Evolutionary conservation across 352 stramenopile species (phyloP).

Genomic region (Blastocystis sp.): DNA sequence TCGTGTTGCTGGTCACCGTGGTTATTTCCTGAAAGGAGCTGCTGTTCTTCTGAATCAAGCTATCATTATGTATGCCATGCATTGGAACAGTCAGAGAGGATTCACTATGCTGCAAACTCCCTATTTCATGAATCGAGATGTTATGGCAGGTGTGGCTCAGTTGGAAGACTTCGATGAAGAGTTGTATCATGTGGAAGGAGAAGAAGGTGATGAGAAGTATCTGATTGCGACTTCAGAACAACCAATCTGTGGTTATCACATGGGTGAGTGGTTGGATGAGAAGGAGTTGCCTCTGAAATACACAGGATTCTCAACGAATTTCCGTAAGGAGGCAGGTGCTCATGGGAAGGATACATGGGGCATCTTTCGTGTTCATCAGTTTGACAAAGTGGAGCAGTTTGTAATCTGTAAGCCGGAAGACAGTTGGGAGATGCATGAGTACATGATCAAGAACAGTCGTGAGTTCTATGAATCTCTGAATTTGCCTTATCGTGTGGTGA

Average conservation of each 20-base stretch:
- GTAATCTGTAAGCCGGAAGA: conserved; percentile 78
- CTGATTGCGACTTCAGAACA: conserved; percentile 98
- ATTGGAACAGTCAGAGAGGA: conserved; percentile 84
- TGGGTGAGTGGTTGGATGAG: conserved; percentile 82
- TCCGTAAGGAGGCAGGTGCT: conserved; percentile 95
- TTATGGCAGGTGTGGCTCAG: conserved; percentile 93
- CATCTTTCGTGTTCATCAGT: conserved; percentile 99
- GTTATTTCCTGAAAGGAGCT: conserved; percentile 96
- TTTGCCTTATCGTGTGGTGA: conserved; percentile 96
- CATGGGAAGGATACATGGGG: conserved; percentile 97
- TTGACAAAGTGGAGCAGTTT: conserved; percentile 88
- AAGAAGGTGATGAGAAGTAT: conserved; percentile 82
- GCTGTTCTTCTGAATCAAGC: conserved; percentile 96
- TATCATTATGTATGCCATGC: conserved; percentile 94
- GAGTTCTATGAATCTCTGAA: conserved; percentile 94
- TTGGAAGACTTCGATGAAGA: conserved; percentile 99
- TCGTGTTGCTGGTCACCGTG: conserved; percentile 87
- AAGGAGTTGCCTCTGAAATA: conserved; percentile 74
- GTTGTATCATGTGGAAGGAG: conserved; percentile 94
- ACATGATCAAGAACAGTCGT: conserved; percentile 82
- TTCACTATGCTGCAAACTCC: conserved; percentile 97
- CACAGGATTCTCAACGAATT: conserved; percentile 95
- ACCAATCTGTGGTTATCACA: conserved; percentile 96
- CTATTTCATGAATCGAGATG: conserved; percentile 99
- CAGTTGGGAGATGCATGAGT: conserved; percentile 77